A percentile compares a stretch with the other conserved stretches of the same genome.
Evolutionary conservation across 164 flowering plant species (phyloP).

Genomic region (Umbellularia californica): DNA sequence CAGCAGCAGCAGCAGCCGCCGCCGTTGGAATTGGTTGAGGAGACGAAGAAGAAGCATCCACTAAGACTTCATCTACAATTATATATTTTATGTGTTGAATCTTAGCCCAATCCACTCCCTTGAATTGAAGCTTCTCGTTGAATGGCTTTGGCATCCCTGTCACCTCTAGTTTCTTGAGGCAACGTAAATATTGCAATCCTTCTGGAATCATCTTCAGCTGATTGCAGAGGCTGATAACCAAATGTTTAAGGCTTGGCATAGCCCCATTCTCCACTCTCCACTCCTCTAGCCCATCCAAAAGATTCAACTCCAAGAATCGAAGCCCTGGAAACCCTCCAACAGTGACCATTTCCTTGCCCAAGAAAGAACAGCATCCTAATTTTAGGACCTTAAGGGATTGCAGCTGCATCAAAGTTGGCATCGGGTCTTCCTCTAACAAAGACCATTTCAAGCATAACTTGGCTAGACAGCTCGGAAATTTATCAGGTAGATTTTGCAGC

Average conservation of each 20-base stretch:
- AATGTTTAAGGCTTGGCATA: neutral
- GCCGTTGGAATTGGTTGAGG: too few relatives aligned
- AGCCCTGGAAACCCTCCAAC: neutral
- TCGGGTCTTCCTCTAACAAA: neutral
- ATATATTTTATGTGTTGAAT: neutral
- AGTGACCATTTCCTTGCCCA: slow-evolving; percentile 12
- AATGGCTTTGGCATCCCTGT: neutral
- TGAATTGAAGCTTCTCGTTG: neutral
- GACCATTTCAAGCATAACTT: neutral
- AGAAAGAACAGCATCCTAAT: slow-evolving; percentile 3
- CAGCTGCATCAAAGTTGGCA: neutral
- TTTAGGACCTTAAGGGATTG: neutral
- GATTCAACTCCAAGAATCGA: neutral
- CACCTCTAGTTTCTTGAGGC: neutral
- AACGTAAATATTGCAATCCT: slow-evolving; percentile 22
- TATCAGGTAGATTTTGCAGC: neutral
- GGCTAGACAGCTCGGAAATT: neutral
- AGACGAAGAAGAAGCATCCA: neutral
- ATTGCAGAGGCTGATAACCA: slow-evolving; percentile 10
- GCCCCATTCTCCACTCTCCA: slow-evolving; percentile 1
- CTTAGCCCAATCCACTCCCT: neutral
- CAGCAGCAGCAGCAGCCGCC: too few relatives aligned
- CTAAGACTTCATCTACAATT: neutral
- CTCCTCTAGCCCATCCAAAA: slow-evolving; percentile 3
- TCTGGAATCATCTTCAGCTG: slow-evolving; percentile 24